Evolutionary conservation across 345 rosid species (phyloP), one percentile per base, ranked within the genome.

Genomic region (Boechera retrofracta): DNA sequence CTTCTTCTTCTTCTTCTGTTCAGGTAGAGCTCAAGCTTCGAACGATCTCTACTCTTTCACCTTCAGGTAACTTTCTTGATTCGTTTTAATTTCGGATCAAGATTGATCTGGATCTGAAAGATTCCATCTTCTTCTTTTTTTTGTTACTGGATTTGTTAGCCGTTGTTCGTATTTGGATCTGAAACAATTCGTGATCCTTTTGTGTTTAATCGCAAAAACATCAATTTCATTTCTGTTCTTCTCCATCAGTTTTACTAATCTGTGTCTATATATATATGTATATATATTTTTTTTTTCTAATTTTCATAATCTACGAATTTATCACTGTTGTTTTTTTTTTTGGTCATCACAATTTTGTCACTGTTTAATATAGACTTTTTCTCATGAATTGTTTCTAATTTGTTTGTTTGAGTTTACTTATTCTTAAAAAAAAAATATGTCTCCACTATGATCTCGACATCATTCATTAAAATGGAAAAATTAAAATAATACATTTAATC

Each of bases 401-500:
- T 62, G 2, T 15, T 60, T 36, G 1, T 33, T 11, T 41, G 10
- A 13, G 15, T 36, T 49, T 55, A 47, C 21, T 42, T 44, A 51
- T 67, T 31, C 56, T 57, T 6, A 4, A 74, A 47, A 41, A 54
- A 58, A 59, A 61, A 51, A 56, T 31, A 36, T 69, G 68, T 77
- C 77, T 65, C 73, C 73, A 77, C 68, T 58, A 57, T 65, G 81
- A 77, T 64, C 38, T 58, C 57, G 77, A 77, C 81, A 77, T 33
- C 47, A 31, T 64, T 48, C 62, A 57, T 36, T 48, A 56, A 49
- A 1, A 44, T 8, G 51, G 21, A 6, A 55, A 29, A 47, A 29
- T 42, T 26, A 67, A 13, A 47, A 15, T 1, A 38, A 15, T 13
- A 21, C 24, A 21, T 21, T 21, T 21, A 21, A 21, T 35, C 13